A percentile compares a stretch with the other conserved stretches of the same genome.
These are phyloP conservation scores for Amanita exitialis DNA, from an alignment of 768 basidiomycete species.

Conservation along the genomic window DNA sequence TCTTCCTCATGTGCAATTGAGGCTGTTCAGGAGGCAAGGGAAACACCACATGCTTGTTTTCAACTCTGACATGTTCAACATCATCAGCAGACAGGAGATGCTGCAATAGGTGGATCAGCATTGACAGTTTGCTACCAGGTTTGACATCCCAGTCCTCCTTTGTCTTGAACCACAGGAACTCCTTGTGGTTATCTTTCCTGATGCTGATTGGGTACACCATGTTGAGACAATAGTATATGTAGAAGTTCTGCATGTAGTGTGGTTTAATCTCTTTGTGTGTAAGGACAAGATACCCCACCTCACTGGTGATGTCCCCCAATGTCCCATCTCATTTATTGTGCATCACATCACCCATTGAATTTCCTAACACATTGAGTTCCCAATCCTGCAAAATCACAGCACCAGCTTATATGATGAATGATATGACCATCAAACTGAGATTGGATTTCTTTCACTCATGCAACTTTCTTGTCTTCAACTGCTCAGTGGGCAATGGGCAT, in stretches of 20 bases:
- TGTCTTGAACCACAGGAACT: background rate
- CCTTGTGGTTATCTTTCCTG: background rate
- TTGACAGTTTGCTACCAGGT: background rate
- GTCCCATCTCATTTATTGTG: background rate
- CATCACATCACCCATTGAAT: background rate
- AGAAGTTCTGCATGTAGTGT: background rate
- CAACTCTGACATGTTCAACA: background rate
- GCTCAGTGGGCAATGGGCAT: accelerated
- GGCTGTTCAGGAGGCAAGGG: background rate
- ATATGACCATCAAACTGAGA: background rate
- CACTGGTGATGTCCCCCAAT: background rate
- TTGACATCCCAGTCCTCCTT: background rate
- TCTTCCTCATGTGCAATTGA: background rate
- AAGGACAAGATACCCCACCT: background rate
- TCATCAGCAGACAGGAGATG: background rate
- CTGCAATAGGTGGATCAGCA: background rate
- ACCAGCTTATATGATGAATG: background rate
- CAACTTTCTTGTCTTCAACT: background rate
- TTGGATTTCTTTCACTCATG: background rate
- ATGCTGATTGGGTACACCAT: background rate
- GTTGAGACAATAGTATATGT: background rate
- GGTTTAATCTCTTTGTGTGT: too few species aligned
- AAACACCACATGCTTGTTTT: too few species aligned
- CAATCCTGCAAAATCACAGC: background rate
- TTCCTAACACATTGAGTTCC: background rate